Evolutionary conservation across 805 yeast species (phyloP), one percentile per base, ranked within the genome.

Genomic region (Wickerhamomyces bovis): DNA sequence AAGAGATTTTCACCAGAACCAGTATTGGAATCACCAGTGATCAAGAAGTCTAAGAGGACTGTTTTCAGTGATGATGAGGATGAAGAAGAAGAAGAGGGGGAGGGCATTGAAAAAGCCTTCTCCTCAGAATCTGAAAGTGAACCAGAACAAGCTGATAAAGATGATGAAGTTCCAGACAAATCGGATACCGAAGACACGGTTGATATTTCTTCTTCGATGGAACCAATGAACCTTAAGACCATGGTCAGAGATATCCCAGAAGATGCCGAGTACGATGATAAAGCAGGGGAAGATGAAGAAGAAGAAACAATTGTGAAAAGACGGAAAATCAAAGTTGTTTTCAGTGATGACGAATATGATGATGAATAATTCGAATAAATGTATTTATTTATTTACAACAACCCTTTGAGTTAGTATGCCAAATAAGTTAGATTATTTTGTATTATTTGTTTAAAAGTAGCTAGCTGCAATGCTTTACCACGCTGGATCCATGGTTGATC

Each of bases 311-410:
- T 31, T 28, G 16, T 30, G 21, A 45, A 42, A 23, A 46, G 44
- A 20, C 47, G 44, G 16, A 43, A 35, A 38, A 31, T 23, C 15
- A 47, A 42, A 21, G 38, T 50, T 9, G 41, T 53, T 5, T 20
- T 54, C 15, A 47, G 48, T 25, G 50, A 45, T 41, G 54, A 47
- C 12, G 56, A 53, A 13, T 58, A 52, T 35, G 50, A 48, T 35
- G 50, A 48, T 28, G 44, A 35, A 16, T 15, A 39, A 16, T 12
- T 19, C 3, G 9, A 38, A 42, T 33, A 16, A 11, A 33, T 15
- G 20, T 33, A 28, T 28, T 28, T 28, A 28, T 13, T 25, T 25
- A 6, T 6, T 25, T 9, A 25, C 28, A 25, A n/a, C n/a, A n/a
- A n/a, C n/a, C n/a, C n/a, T n/a, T n/a, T n/a, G n/a, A n/a, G n/a